These are phyloP conservation scores for Boletus sp. DNA, from an alignment of 768 basidiomycete species.

Conservation along the genomic window DNA sequence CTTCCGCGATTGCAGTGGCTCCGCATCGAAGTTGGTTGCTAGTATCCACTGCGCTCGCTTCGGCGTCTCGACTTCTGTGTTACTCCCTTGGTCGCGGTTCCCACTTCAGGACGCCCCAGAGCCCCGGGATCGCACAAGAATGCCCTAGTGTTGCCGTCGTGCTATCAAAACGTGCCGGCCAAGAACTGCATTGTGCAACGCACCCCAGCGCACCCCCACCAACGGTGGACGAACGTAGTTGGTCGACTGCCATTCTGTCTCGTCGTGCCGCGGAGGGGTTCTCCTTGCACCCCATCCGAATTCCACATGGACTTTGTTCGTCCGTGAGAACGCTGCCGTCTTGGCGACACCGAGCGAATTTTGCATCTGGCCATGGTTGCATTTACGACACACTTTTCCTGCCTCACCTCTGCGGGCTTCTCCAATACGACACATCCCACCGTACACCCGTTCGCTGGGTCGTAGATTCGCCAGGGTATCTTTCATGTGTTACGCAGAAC, in stretches of 20 bases:
- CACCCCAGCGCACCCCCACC: not conserved
- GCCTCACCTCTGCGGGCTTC: conserved; percentile 1
- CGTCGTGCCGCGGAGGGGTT: conserved; percentile 2
- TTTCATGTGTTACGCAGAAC: not conserved
- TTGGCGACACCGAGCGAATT: not conserved
- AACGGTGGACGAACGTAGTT: not conserved
- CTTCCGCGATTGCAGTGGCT: conserved; percentile 7
- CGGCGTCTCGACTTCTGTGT: conserved; percentile 15
- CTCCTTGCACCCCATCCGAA: not conserved
- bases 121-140: conserved; percentile 11
- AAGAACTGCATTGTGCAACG: conserved; percentile 3
- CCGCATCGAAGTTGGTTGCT: conserved; percentile 20
- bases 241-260: conserved; percentile 9
- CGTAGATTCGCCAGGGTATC: conserved; percentile 13
- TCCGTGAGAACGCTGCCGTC: conserved; percentile 14
- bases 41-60: conserved; percentile 14
- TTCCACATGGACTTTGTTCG: not conserved
- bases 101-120: conserved; percentile 5
- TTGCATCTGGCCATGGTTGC: not conserved
- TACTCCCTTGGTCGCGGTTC: not conserved
- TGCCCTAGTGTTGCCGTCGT: not conserved
- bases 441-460: not conserved
- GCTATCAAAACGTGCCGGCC: conserved; percentile 21
- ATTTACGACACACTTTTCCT: conserved; percentile 9
- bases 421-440: not conserved